Evolutionary conservation across 73 alveolate genomes (phyloP).

Genomic region (Loxodes magnus): DNA sequence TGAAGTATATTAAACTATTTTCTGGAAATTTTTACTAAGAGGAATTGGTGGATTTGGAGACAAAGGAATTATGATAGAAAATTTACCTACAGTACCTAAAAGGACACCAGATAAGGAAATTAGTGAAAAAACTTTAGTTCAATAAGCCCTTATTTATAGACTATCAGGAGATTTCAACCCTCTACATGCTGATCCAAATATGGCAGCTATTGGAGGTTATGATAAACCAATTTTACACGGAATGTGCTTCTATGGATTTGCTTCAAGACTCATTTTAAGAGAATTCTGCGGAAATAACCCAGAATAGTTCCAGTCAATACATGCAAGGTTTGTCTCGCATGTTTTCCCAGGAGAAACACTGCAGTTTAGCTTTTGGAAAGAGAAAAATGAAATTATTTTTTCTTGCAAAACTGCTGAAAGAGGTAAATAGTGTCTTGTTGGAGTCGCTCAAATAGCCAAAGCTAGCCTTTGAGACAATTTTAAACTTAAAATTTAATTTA

Average conservation of each 20-base stretch:
- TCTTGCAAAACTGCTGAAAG: slow-evolving; percentile 66
- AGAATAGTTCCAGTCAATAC: slow-evolving; percentile 16
- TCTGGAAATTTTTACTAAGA: slow-evolving; percentile 44
- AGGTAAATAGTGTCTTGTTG: slow-evolving; percentile 41
- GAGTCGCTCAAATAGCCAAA: too few species aligned
- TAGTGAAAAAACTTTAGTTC: slow-evolving; percentile 32
- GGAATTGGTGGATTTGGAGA: slow-evolving; percentile 81
- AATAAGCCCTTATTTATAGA: slow-evolving; percentile 66
- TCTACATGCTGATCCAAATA: slow-evolving; percentile 61
- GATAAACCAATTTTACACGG: slow-evolving; percentile 83
- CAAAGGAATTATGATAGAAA: slow-evolving; percentile 25
- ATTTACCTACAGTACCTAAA: slow-evolving; percentile 47
- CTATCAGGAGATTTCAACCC: slow-evolving; percentile 69
- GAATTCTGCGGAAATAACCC: slow-evolving; percentile 49
- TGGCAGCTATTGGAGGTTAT: slow-evolving; percentile 76
- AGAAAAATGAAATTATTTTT: slow-evolving; percentile 46
- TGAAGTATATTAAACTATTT: background rate
- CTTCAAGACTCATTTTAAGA: slow-evolving; percentile 45
- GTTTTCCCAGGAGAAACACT: slow-evolving; percentile 85
- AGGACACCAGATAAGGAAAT: slow-evolving; percentile 55
- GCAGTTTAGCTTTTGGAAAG: slow-evolving; percentile 59
- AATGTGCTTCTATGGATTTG: slow-evolving; percentile 63
- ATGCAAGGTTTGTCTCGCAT: slow-evolving; percentile 63
- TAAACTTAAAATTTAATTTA: too few species aligned
- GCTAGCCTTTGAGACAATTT: too few species aligned